Evolutionary conservation across 2,329 filamentous ascomycete genomes (phyloP).

Genomic region (Alternaria conjuncta): DNA sequence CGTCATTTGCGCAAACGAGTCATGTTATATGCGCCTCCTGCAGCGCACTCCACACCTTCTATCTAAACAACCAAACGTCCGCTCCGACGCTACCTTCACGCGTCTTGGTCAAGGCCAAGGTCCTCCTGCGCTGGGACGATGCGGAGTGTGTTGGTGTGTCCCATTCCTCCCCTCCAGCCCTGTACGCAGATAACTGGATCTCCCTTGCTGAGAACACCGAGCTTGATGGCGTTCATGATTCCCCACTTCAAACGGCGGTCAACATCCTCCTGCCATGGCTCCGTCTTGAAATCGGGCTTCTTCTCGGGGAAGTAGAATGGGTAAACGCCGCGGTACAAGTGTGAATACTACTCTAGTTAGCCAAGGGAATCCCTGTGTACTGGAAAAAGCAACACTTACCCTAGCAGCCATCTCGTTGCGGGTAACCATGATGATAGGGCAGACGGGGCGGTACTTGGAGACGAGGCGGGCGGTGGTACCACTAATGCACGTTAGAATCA

Average conservation of each 20-base stretch:
- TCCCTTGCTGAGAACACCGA: constrained; percentile 74
- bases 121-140: constrained; percentile 60
- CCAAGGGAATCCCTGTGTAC: background rate
- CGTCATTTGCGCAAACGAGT: constrained; percentile 32
- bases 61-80: constrained; percentile 17
- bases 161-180: constrained; percentile 90
- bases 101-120: constrained; percentile 57
- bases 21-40: constrained; percentile 25
- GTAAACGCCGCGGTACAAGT: constrained; percentile 97
- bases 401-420: constrained; percentile 82
- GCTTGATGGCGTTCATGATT: constrained; percentile 82
- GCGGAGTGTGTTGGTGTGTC: constrained; percentile 81
- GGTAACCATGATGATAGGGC: constrained; percentile 99
- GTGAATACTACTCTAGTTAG: constrained; percentile 68
- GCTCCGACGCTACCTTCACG: constrained; percentile 36
- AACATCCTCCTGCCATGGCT: constrained; percentile 99
- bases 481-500: constrained; percentile 52
- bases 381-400: constrained; percentile 49
- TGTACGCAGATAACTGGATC: constrained; percentile 84
- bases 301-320: constrained; percentile 92
- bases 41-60: constrained; percentile 22
- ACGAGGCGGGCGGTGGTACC: constrained; percentile 93
- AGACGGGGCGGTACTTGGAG: constrained; percentile 98
- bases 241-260: constrained; percentile 98
- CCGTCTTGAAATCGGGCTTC: constrained; percentile 92